These are phyloP conservation scores for Monosporascus sp. DNA, from an alignment of 2,329 filamentous ascomycete genomes.

Conservation along the genomic window DNA sequence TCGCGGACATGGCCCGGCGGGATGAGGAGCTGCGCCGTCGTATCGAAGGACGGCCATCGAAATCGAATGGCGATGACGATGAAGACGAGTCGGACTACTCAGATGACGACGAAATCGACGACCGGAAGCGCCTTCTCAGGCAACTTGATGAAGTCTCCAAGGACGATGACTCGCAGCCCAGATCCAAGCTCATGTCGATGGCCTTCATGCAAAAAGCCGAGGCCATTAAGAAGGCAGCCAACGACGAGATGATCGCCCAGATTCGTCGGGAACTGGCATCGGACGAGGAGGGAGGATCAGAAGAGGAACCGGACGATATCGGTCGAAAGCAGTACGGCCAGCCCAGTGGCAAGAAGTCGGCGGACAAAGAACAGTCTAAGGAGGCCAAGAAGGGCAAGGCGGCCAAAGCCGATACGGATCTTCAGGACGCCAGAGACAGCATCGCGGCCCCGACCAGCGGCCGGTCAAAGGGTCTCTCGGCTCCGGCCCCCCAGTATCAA, in stretches of 20 bases:
- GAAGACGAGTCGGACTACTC: slow-evolving; percentile 49
- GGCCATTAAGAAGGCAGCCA: slow-evolving; percentile 67
- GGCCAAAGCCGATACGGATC: slow-evolving; percentile 27
- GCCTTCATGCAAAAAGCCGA: slow-evolving; percentile 94
- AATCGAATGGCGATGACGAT: slow-evolving; percentile 26
- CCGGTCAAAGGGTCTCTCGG: slow-evolving; percentile 17
- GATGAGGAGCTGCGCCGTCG: slow-evolving; percentile 77
- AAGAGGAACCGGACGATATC: slow-evolving; percentile 50
- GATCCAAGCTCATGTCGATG: slow-evolving; percentile 72
- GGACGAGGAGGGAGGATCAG: slow-evolving; percentile 43
- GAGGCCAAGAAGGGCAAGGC: slow-evolving; percentile 32
- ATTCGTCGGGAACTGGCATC: slow-evolving; percentile 70
- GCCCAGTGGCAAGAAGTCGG: slow-evolving; percentile 28
- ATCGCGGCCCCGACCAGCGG: slow-evolving; percentile 18
- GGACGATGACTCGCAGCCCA: slow-evolving; percentile 45
- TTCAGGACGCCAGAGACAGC: slow-evolving; percentile 35
- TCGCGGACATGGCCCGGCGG: slow-evolving; percentile 74
- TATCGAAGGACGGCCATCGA: slow-evolving; percentile 61
- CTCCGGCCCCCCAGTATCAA: slow-evolving; percentile 7
- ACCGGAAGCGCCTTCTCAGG: slow-evolving; percentile 43
- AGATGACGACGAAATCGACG: slow-evolving; percentile 50
- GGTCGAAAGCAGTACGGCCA: slow-evolving; percentile 68
- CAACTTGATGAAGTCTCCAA: slow-evolving; percentile 42
- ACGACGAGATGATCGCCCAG: slow-evolving; percentile 68
- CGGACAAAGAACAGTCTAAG: slow-evolving; percentile 16